Evolutionary conservation across 2,329 filamentous ascomycete species (phyloP), one percentile per base, ranked within the genome.

Genomic region (Lecanicillium sp.): DNA sequence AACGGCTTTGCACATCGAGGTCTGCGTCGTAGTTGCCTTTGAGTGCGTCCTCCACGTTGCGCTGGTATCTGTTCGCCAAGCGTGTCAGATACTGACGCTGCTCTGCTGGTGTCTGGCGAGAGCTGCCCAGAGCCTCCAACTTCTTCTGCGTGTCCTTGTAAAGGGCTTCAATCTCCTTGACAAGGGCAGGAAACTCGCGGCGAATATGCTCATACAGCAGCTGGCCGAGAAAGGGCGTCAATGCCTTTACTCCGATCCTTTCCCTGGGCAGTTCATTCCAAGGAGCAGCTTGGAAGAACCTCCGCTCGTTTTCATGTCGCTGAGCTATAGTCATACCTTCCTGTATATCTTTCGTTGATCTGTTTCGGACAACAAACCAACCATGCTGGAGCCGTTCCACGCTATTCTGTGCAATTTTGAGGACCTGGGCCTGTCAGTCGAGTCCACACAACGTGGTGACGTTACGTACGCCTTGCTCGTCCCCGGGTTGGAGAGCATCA

Each of bases 71-170:
- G 22, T 36, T 36, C 11, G 25, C 34, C 15, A 36, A 6, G 4
- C 34, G 34, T 13, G 34, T 36, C 11, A 36, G 6, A 17, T 36
- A 36, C 25, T 36, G 25, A 36, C 34, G 34, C 19, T 36, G 34
- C 25, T 36, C 34, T 13, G 25, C 29, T 7, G 34, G n/a, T 29
- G 34, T 36, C 17, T 36, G 17, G 9, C 34, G 25, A 18, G 34
- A 36, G 25, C 34, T 36, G 6, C 34, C 34, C 17, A 29, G 12
- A 17, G 34, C 22, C 14, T 36, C 34, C 29, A 36, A 6, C 12
- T 27, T 36, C n/a, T 14, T 17, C 25, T 36, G 25, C 5, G 34
- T 36, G 11, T 36, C 34, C 15, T 14, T 17, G n/a, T 36, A 36
- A 15, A 36, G n/a, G 9, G 25, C 12, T 29, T 36, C 25, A n/a